Percentiles rank a stretch among this genome's conserved stretches.
Evolutionary conservation across 2,329 filamentous ascomycete species (phyloP).

Genomic region (Botrytis pseudocinerea): DNA sequence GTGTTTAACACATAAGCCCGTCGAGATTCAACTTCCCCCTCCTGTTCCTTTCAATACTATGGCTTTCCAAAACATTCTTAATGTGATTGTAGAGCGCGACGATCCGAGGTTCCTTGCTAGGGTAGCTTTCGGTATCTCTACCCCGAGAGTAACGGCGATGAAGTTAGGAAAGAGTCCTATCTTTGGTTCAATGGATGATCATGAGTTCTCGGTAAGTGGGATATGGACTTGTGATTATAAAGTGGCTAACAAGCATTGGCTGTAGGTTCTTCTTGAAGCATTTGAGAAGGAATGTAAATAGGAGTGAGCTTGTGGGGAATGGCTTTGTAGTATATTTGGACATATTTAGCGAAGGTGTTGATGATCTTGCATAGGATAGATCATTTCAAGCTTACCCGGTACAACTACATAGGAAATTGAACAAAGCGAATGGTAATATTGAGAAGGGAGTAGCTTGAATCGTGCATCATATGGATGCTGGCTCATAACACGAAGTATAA

Average conservation of each 20-base stretch:
- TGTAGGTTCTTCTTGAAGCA: conserved; percentile 21
- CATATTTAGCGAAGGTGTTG: background rate
- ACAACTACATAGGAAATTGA: too few species aligned
- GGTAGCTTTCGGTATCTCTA: conserved; percentile 62
- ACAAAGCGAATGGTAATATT: background rate
- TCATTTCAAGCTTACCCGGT: background rate
- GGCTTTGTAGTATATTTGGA: background rate
- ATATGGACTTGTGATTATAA: background rate
- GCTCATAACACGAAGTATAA: background rate
- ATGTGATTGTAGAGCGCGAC: conserved; percentile 49
- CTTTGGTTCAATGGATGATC: conserved; percentile 56
- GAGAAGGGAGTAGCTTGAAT: background rate
- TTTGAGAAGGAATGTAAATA: conserved; percentile 18
- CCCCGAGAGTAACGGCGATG: conserved; percentile 53
- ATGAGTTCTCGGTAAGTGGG: conserved; percentile 52
- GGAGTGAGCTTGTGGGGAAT: background rate
- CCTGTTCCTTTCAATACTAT: conserved; percentile 44
- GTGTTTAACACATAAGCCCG: conserved; percentile 44
- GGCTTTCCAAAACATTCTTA: conserved; percentile 48
- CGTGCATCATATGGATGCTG: background rate
- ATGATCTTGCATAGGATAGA: background rate
- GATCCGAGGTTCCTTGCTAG: conserved; percentile 60
- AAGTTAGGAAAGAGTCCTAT: conserved; percentile 48
- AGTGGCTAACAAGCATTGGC: background rate
- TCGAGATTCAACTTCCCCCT: conserved; percentile 45